Base-by-base conservation (phyloP, 2,329 filamentous ascomycete species). In the Bisporella sp. region DNA sequence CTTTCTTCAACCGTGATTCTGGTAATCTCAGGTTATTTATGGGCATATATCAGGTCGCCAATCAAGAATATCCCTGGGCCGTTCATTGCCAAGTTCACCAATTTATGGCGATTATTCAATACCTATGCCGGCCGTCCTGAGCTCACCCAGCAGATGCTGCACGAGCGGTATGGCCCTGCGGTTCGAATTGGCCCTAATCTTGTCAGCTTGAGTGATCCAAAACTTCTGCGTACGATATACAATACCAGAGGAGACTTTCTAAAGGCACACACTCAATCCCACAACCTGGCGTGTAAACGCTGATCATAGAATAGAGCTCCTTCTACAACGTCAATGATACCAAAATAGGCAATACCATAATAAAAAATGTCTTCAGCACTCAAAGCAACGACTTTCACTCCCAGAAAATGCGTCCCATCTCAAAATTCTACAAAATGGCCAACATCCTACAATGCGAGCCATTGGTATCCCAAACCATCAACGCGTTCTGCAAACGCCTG, bases 391-490 rank as follows among this genome's bases (percentile, higher is more conserved):
- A 50, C 21, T 31, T 31, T 3, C 61, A 62, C 46, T 31, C 44
- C 5, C 44, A 49, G 9, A 39, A 45, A n/a, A 21, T 51, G 6
- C 48, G 48, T 13, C 66, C 64, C 0, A 53, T 69, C 2, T 51
- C 57, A 2, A 64, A 62, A 31, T 54, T 64, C 6, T 69, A 66
- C 37, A 53, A 40, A 1, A 58, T 60, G 51, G 46, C 45, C 7
- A 43, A 35, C 11, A 6, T 61, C 7, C 40, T 55, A 1, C 29
- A 46, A 0, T 41, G 63, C 1, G 66, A 69, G 31, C 57, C 61
- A 1, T 58, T 60, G 7, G 61, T 68, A 11, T 53, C 68, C 47
- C 56, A 61, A 6, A 59, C 66, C 8, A 67, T 70, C 11, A 39
- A 48, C 2, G 49, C 61, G 7, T 59, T 71, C 7, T 67, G 65